phyloP scores from a whole-genome alignment of 2,329 filamentous ascomycete genomes.

The Trichoderma gracile region DNA sequence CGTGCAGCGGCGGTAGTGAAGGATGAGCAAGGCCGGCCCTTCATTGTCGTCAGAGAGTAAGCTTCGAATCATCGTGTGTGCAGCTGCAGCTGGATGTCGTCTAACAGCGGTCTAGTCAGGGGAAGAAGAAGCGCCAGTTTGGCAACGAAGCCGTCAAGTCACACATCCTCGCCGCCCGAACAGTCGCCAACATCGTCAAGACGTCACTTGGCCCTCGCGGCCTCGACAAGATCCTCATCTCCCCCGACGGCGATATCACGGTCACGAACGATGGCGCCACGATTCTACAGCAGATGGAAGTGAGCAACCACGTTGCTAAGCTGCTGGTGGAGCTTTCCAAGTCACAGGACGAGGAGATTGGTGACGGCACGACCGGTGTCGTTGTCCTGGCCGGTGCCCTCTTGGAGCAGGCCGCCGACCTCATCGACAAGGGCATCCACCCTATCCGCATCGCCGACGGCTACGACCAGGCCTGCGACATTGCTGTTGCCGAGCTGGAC shows the following conservation, averaged over 20 bases:
- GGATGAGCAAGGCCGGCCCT: conserved; percentile 95
- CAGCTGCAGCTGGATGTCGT: background rate
- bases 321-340: conserved; percentile 95
- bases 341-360: conserved; percentile 98
- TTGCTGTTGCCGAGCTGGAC: conserved; percentile 90
- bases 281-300: conserved; percentile 97
- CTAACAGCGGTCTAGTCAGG: conserved; percentile 64
- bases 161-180: conserved; percentile 94
- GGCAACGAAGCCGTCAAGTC: conserved; percentile 97
- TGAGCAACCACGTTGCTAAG: conserved; percentile 97
- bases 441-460: conserved; percentile 98
- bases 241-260: conserved; percentile 96
- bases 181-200: conserved; percentile 96
- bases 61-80: conserved; percentile 39
- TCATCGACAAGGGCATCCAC: conserved; percentile 99
- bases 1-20: conserved; percentile 73
- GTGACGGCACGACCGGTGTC: conserved; percentile 96
- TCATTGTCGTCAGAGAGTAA: conserved; percentile 97
- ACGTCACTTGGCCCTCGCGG: conserved; percentile 93
- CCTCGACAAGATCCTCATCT: conserved; percentile 98
- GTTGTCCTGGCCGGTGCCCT: conserved; percentile 94
- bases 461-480: conserved; percentile 96
- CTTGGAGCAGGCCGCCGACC: conserved; percentile 91
- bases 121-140: conserved; percentile 95
- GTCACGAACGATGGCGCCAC: conserved; percentile 99